Evolutionary conservation across 768 basidiomycete genomes (phyloP).

Genomic region (Guyanaporus albipodus): DNA sequence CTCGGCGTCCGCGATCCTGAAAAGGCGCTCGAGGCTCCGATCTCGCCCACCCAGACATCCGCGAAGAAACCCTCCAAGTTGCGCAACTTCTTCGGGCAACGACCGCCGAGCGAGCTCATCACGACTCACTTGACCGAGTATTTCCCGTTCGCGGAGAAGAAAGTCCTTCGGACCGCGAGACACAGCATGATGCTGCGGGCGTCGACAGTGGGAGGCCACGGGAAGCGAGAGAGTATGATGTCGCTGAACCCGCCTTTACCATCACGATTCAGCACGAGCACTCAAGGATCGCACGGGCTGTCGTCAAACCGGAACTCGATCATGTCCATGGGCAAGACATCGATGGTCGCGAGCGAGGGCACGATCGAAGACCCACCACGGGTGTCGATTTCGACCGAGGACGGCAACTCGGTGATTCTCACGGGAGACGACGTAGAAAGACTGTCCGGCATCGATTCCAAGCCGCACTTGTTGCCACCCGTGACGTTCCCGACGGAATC

Average conservation of each 20-base stretch:
- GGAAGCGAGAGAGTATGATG: slow-evolving; percentile 44
- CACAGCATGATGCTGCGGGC: slow-evolving; percentile 77
- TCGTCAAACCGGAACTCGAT: slow-evolving; percentile 45
- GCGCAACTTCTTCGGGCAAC: slow-evolving; percentile 96
- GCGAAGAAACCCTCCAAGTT: slow-evolving; percentile 60
- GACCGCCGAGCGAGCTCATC: slow-evolving; percentile 96
- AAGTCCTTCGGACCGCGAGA: slow-evolving; percentile 82
- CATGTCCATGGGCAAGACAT: slow-evolving; percentile 34
- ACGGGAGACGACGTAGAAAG: slow-evolving; percentile 45
- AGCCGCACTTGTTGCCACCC: slow-evolving; percentile 67
- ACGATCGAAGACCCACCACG: slow-evolving; percentile 55
- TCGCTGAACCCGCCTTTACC: slow-evolving; percentile 39
- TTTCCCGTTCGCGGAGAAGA: slow-evolving; percentile 93
- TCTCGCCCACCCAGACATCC: slow-evolving; percentile 41
- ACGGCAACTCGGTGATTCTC: slow-evolving; percentile 63
- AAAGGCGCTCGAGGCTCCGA: slow-evolving; percentile 53
- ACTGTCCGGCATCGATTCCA: slow-evolving; percentile 25
- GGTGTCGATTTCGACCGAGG: slow-evolving; percentile 72
- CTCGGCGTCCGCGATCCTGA: slow-evolving; percentile 85
- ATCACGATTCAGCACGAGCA: slow-evolving; percentile 39
- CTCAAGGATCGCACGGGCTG: slow-evolving; percentile 38
- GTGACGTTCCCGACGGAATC: slow-evolving; percentile 77
- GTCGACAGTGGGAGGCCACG: slow-evolving; percentile 37
- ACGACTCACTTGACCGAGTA: slow-evolving; percentile 91
- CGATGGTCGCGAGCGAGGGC: slow-evolving; percentile 20